Conservation (phyloP, 2,329 filamentous ascomycete genomes). For the Mycosphaerella sp. region DNA sequence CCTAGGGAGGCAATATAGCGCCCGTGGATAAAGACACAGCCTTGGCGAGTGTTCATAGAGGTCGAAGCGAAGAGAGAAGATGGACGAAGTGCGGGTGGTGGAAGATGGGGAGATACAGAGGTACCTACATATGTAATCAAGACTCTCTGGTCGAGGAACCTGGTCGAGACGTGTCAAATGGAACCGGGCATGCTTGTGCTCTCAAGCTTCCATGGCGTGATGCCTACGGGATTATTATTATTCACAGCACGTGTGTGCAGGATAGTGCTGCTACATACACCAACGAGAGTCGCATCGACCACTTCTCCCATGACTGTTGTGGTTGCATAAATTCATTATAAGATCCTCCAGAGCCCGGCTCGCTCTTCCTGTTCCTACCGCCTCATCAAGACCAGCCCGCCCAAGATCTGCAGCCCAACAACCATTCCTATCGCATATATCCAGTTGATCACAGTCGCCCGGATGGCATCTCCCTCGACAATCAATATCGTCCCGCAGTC, state of each 20-base stretch:
- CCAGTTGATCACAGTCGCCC: conserved; percentile 15
- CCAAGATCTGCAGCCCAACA: conserved; percentile 20
- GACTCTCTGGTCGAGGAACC: too few relatives aligned
- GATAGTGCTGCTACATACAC: background rate
- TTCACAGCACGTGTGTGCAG: too few relatives aligned
- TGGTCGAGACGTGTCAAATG: too few relatives aligned
- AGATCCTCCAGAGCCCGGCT: background rate
- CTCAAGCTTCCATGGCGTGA: background rate
- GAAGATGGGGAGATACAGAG: too few relatives aligned
- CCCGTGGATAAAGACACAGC: too few relatives aligned
- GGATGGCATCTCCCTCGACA: conserved; percentile 21
- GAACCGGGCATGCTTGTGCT: background rate
- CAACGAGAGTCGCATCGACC: background rate
- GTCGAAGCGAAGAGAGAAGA: too few relatives aligned
- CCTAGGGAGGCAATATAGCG: too few relatives aligned
- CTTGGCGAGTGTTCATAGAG: too few relatives aligned
- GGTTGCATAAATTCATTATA: background rate
- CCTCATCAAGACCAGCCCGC: conserved; percentile 19
- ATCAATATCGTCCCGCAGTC: conserved; percentile 35
- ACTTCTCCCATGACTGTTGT: conserved; percentile 12
- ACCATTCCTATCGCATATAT: conserved; percentile 17
- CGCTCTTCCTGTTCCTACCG: conserved; percentile 2
- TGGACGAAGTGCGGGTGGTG: too few relatives aligned
- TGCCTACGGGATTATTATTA: background rate
- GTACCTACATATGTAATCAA: too few relatives aligned